Evolutionary conservation across 2,329 filamentous ascomycete species (phyloP).

Genomic region (Xylariales sp.): DNA sequence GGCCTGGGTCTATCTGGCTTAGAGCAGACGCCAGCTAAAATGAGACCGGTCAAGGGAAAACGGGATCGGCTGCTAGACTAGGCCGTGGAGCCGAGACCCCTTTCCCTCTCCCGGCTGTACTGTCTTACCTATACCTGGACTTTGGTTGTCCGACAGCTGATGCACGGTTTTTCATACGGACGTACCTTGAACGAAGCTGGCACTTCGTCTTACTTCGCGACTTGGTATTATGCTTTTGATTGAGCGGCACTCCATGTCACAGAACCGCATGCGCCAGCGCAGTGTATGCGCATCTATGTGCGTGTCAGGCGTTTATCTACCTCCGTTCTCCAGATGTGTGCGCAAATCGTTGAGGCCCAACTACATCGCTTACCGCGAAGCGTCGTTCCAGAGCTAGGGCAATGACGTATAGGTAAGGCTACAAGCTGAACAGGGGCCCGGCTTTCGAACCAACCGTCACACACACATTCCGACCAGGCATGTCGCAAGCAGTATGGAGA

Average conservation of each 20-base stretch:
- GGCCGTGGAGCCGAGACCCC: constrained; percentile 34
- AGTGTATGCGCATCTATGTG: constrained; percentile 5
- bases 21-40: constrained; percentile 21
- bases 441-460: constrained; percentile 12
- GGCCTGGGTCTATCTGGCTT: background rate
- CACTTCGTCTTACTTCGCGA: constrained; percentile 29
- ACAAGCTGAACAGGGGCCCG: constrained; percentile 23
- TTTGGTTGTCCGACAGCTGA: constrained; percentile 27
- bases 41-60: constrained; percentile 38
- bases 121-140: constrained; percentile 26
- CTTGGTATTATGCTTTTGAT: constrained; percentile 23
- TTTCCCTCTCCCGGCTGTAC: constrained; percentile 21
- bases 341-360: constrained; percentile 11
- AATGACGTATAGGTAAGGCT: constrained; percentile 21
- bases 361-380: background rate
- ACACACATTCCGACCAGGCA: constrained; percentile 11
- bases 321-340: constrained; percentile 4
- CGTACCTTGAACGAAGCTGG: constrained; percentile 25
- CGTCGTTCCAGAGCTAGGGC: background rate
- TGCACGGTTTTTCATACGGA: constrained; percentile 33
- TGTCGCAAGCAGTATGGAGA: constrained; percentile 12
- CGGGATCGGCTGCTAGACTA: constrained; percentile 31
- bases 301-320: constrained; percentile 10
- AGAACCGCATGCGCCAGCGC: constrained; percentile 26
- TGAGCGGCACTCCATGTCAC: constrained; percentile 15